A percentile compares a stretch with the other conserved stretches of the same genome.
These are phyloP conservation scores for Ceratobasidium papillatum DNA, from an alignment of 1,284 basidiomycete species.

Conservation along the genomic window DNA sequence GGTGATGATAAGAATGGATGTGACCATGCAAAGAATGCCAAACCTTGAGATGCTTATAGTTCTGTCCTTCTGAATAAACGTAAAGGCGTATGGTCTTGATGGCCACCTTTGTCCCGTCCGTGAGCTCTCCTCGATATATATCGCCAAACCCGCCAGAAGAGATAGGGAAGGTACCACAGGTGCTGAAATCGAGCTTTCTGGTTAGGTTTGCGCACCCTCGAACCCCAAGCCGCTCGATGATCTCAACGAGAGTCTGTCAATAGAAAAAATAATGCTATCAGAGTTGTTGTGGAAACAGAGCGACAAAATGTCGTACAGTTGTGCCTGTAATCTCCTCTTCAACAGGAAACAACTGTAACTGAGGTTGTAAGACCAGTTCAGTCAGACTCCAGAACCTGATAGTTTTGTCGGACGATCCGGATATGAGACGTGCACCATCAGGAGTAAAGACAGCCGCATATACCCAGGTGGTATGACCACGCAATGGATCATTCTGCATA, in stretches of 20 bases:
- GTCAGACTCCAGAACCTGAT: too few relatives aligned
- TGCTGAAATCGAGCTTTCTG: neutral
- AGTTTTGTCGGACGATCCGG: too few relatives aligned
- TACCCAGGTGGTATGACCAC: too few relatives aligned
- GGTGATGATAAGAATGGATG: neutral
- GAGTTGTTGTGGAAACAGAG: too few relatives aligned
- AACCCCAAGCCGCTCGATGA: neutral
- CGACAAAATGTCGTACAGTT: too few relatives aligned
- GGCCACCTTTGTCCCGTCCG: neutral
- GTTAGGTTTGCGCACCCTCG: constrained; percentile 10
- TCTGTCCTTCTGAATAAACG: neutral
- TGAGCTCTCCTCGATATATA: neutral
- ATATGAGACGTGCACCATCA: too few relatives aligned
- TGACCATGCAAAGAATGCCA: neutral
- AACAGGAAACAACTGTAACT: too few relatives aligned
- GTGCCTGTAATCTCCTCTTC: too few relatives aligned
- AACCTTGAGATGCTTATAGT: neutral
- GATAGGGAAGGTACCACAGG: neutral
- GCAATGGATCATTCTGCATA: too few relatives aligned
- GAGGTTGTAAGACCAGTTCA: too few relatives aligned
- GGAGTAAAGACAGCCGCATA: too few relatives aligned
- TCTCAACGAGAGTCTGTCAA: neutral
- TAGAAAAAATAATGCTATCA: too few relatives aligned
- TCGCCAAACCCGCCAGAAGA: constrained; percentile 2
- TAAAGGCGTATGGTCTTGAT: constrained; percentile 8